These are phyloP conservation scores for Cladophialophora psammophila DNA, from an alignment of 2,329 filamentous ascomycete species.

Conservation along the genomic window DNA sequence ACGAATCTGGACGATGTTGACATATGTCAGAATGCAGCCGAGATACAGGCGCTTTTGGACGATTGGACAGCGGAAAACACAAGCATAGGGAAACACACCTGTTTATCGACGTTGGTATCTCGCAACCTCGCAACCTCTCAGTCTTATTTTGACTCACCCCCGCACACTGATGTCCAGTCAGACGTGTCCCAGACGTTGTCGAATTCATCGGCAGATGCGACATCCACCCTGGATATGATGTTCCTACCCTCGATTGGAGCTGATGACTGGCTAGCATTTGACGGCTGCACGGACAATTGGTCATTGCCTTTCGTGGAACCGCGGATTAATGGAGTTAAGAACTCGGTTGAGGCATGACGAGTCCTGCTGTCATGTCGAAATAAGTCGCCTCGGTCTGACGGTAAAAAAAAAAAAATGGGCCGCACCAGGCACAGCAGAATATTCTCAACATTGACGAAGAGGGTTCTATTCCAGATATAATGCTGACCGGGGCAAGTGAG, in stretches of 20 bases:
- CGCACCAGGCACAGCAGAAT: neutral
- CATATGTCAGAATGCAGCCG: slow-evolving; percentile 12
- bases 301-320: neutral
- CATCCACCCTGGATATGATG: neutral
- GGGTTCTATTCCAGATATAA: neutral
- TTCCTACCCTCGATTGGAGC: neutral
- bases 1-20: neutral
- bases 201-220: neutral
- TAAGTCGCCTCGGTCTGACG: neutral
- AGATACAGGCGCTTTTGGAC: neutral
- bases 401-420: neutral
- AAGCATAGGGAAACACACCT: neutral
- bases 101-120: neutral
- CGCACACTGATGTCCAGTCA: neutral
- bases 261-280: neutral
- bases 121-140: neutral
- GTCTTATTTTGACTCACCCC: neutral
- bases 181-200: neutral
- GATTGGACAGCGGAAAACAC: slow-evolving; percentile 1
- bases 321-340: neutral
- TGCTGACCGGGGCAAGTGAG: neutral
- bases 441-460: neutral
- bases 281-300: neutral
- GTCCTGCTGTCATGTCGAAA: neutral
- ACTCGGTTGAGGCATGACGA: neutral